A percentile compares a stretch with the other conserved stretches of the same genome.
These are phyloP conservation scores for Amylocarpus encephaloides DNA, from an alignment of 2,329 filamentous ascomycete species.

Conservation along the genomic window DNA sequence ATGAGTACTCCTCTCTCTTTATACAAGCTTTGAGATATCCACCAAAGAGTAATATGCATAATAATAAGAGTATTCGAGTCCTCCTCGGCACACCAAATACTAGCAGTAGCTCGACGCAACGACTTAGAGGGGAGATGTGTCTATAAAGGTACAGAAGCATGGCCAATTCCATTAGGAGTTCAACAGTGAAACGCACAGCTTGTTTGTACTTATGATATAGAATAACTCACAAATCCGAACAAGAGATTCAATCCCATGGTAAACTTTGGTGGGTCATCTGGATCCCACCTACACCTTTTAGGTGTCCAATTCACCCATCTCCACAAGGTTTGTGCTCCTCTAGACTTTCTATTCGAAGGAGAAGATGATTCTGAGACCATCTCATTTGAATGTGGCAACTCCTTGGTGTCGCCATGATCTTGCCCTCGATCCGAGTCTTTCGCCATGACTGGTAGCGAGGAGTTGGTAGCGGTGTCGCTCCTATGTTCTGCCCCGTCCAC, in stretches of 20 bases:
- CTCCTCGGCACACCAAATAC: too few species aligned
- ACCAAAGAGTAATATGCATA: too few species aligned
- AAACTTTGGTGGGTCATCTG: slow-evolving; percentile 59
- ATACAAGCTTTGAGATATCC: too few species aligned
- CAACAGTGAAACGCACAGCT: neutral
- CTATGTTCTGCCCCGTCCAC: too few species aligned
- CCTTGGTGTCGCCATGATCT: neutral
- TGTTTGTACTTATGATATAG: neutral
- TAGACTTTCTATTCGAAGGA: slow-evolving; percentile 1
- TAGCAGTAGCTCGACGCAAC: too few species aligned
- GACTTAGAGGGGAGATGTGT: too few species aligned
- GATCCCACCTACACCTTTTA: slow-evolving; percentile 60
- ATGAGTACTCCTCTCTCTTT: too few species aligned
- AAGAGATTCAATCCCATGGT: slow-evolving; percentile 62
- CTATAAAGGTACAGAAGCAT: too few species aligned
- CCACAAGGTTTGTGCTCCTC: slow-evolving; percentile 13
- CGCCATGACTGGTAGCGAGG: neutral
- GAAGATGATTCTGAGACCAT: slow-evolving; percentile 4
- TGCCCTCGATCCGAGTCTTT: neutral
- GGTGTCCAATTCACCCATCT: slow-evolving; percentile 52
- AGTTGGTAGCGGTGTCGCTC: too few species aligned
- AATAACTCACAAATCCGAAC: slow-evolving; percentile 41
- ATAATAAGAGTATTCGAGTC: too few species aligned
- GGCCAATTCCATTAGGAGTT: neutral
- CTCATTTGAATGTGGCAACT: neutral